Conservation (phyloP, 192 early-diverging fungal genomes). For the Backusella parvicylindrica region DNA sequence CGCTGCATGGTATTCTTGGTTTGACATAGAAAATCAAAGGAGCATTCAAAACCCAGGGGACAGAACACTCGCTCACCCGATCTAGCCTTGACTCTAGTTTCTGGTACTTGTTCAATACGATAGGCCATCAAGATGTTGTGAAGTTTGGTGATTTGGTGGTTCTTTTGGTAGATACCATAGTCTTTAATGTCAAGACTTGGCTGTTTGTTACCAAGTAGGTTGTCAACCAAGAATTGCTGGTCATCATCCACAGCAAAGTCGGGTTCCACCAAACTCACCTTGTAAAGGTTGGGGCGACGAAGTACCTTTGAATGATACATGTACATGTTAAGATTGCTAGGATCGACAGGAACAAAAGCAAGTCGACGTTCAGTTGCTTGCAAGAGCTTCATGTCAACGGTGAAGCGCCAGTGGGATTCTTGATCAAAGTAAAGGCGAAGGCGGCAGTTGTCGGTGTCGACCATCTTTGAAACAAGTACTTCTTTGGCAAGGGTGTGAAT, state of each 20-base stretch:
- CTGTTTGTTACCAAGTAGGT: neutral
- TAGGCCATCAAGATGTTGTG: neutral
- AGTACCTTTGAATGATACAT: constrained; percentile 14
- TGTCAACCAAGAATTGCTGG: neutral
- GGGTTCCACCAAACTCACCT: neutral
- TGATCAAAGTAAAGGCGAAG: constrained; percentile 27
- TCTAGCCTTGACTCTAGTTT: constrained; percentile 5
- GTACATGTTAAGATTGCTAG: constrained; percentile 8
- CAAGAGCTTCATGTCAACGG: constrained; percentile 17
- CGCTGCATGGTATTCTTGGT: neutral
- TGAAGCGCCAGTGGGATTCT: constrained; percentile 25
- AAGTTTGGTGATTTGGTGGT: constrained; percentile 4
- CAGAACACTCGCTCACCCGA: constrained; percentile 17
- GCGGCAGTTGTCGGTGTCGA: neutral
- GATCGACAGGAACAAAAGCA: constrained; percentile 16
- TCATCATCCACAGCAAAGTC: neutral
- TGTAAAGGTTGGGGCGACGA: constrained; percentile 10
- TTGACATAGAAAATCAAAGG: constrained; percentile 12
- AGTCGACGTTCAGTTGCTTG: constrained; percentile 4
- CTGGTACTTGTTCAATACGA: constrained; percentile 3
- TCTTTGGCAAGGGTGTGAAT: constrained; percentile 1
- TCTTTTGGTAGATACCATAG: neutral
- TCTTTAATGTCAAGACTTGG: neutral
- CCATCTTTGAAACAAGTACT: neutral
- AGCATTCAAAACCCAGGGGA: constrained; percentile 18